These are phyloP conservation scores for Polyporus tsugae DNA, from an alignment of 1,284 basidiomycete genomes.

Conservation along the genomic window DNA sequence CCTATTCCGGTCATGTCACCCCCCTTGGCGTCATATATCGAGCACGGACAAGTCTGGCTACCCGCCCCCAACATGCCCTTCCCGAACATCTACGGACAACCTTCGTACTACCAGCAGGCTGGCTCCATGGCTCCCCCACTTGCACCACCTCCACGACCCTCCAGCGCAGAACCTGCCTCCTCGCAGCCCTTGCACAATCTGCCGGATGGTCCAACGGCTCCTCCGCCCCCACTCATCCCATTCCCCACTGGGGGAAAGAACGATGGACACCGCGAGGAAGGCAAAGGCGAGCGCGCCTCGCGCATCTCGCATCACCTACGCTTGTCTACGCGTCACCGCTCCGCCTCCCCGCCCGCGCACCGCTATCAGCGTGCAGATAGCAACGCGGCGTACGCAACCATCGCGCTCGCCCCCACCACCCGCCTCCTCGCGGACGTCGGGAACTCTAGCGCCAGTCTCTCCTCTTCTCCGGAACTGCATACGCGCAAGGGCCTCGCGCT, in stretches of 20 bases:
- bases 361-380: conserved; percentile 39
- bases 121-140: conserved; percentile 36
- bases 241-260: conserved; percentile 24
- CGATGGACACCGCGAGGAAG: conserved; percentile 55
- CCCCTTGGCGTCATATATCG: conserved; percentile 48
- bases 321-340: conserved; percentile 61
- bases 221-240: conserved; percentile 36
- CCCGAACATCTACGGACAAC: conserved; percentile 31
- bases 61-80: conserved; percentile 45
- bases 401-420: conserved; percentile 21
- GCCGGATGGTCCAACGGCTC: conserved; percentile 1
- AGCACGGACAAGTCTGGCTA: conserved; percentile 59
- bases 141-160: conserved; percentile 44
- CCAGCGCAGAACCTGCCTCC: conserved; percentile 46
- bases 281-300: conserved; percentile 66
- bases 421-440: conserved; percentile 4
- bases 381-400: conserved; percentile 8
- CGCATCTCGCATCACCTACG: conserved; percentile 67
- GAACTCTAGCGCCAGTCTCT: conserved; percentile 20
- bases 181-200: conserved; percentile 38
- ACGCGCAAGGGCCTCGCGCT: conserved; percentile 24
- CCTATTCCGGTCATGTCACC: conserved; percentile 46
- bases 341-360: conserved; percentile 63
- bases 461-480: conserved; percentile 33
- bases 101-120: conserved; percentile 40